These are phyloP conservation scores for Aethionema arabicum DNA, from an alignment of 345 rosid genomes.

Conservation along the genomic window DNA sequence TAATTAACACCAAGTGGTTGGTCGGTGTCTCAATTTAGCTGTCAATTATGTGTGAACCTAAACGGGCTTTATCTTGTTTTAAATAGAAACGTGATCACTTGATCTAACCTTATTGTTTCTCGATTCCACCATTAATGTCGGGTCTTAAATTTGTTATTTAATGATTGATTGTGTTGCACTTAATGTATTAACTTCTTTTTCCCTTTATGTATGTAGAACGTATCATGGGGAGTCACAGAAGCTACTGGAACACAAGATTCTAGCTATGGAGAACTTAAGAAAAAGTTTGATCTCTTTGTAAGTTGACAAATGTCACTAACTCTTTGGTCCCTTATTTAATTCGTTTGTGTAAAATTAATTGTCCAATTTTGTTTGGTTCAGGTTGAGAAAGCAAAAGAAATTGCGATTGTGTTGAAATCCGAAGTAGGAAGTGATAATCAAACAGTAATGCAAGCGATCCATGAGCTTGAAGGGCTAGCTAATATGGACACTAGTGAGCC, in stretches of 20 bases:
- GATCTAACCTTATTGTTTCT: neutral
- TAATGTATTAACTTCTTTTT: slow-evolving; percentile 1
- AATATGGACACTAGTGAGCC: slow-evolving; percentile 43
- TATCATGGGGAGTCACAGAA: slow-evolving; percentile 1
- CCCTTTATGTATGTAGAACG: slow-evolving; percentile 22
- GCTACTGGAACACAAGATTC: slow-evolving; percentile 30
- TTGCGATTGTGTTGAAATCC: slow-evolving; percentile 47
- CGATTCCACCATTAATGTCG: slow-evolving; percentile 5
- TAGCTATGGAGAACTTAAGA: slow-evolving; percentile 52
- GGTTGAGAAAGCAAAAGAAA: slow-evolving; percentile 62
- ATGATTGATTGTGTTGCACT: neutral
- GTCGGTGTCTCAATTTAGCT: slow-evolving; percentile 20
- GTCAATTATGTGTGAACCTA: neutral
- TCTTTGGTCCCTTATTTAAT: neutral
- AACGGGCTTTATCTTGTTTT: slow-evolving; percentile 1
- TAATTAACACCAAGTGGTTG: slow-evolving; percentile 19
- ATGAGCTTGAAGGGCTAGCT: slow-evolving; percentile 65
- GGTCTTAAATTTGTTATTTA: neutral
- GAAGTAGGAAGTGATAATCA: slow-evolving; percentile 39
- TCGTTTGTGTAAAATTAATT: neutral
- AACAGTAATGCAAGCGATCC: slow-evolving; percentile 47
- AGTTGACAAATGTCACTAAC: slow-evolving; percentile 30
- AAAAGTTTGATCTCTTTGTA: slow-evolving; percentile 59
- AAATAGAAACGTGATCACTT: neutral
- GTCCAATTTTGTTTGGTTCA: slow-evolving; percentile 29